Conservation (phyloP, 176 grass and related monocot genomes). For the Triticum turgidum region DNA sequence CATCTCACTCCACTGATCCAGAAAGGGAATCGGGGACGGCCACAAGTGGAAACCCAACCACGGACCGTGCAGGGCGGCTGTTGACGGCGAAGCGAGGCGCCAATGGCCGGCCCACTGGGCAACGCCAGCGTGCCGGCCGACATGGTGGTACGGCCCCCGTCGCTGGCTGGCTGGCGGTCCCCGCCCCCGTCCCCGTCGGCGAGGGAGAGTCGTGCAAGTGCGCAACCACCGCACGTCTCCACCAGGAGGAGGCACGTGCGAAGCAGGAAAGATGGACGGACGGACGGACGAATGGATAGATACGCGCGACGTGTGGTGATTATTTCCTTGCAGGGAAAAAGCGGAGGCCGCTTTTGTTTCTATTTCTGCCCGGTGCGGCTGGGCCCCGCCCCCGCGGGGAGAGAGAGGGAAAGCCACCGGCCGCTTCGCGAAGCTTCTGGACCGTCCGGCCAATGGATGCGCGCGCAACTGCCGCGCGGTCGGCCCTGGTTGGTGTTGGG, state of each 20-base stretch:
- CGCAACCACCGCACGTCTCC: not conserved
- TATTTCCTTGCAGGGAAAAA: not conserved
- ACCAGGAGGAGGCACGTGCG: not conserved
- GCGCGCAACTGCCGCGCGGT: not conserved
- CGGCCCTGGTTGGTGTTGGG: not conserved
- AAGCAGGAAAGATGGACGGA: not conserved
- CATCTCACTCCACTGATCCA: not conserved
- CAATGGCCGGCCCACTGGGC: not conserved
- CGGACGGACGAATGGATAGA: not conserved
- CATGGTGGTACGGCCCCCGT: not conserved
- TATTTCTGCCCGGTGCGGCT: not conserved
- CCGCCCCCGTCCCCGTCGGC: not conserved
- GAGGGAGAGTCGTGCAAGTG: not conserved
- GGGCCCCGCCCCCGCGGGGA: not conserved
- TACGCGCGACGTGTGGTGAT: not conserved
- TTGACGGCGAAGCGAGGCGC: not conserved
- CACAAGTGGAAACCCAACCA: not conserved
- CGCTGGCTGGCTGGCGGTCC: not conserved
- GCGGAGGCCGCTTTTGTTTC: not conserved
- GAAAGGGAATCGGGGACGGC: not conserved
- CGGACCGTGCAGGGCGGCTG: not conserved
- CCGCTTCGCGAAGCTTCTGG: conserved; percentile 1
- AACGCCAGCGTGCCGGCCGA: not conserved
- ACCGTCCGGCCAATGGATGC: not conserved
- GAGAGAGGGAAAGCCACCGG: not conserved